phyloP scores from a whole-genome alignment of 2,329 filamentous ascomycete species.

The Fusarium siculi region DNA sequence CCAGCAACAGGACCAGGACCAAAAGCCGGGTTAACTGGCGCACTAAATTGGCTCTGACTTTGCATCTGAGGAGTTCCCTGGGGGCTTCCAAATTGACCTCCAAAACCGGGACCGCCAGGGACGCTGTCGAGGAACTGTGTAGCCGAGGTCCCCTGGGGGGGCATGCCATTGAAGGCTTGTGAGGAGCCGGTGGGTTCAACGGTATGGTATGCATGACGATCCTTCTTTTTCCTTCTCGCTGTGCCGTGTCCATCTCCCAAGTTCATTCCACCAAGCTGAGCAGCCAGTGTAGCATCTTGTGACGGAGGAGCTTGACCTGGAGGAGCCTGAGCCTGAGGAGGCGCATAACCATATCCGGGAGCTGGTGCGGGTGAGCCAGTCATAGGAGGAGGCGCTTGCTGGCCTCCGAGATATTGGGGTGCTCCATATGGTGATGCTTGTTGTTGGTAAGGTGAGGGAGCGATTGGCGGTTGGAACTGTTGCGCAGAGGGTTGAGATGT shows the following conservation, averaged over 20 bases:
- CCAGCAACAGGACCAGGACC: constrained; percentile 37
- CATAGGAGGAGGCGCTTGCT: constrained; percentile 44
- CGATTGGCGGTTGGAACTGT: constrained; percentile 67
- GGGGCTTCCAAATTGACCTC: constrained; percentile 58
- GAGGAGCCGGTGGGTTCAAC: constrained; percentile 78
- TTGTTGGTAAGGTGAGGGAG: constrained; percentile 66
- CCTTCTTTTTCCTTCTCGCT: constrained; percentile 85
- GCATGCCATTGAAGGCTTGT: constrained; percentile 76
- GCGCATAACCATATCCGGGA: constrained; percentile 45
- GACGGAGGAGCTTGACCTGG: constrained; percentile 47
- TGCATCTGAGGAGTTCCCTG: constrained; percentile 55
- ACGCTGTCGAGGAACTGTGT: constrained; percentile 53
- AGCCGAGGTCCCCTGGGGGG: constrained; percentile 63
- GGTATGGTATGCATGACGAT: constrained; percentile 90
- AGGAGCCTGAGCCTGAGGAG: constrained; percentile 42
- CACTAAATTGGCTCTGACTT: constrained; percentile 68
- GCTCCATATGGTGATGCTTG: constrained; percentile 51
- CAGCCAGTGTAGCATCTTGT: constrained; percentile 65
- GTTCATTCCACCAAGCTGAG: constrained; percentile 82
- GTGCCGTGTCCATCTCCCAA: constrained; percentile 65
- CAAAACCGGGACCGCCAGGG: constrained; percentile 47
- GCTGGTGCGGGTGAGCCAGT: constrained; percentile 41
- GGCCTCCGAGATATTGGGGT: constrained; percentile 53
- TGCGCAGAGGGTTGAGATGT: constrained; percentile 61
- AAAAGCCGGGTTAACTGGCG: constrained; percentile 61